Evolutionary conservation across 768 basidiomycete species (phyloP), one percentile per base, ranked within the genome.

Genomic region (Boletus edulis): DNA sequence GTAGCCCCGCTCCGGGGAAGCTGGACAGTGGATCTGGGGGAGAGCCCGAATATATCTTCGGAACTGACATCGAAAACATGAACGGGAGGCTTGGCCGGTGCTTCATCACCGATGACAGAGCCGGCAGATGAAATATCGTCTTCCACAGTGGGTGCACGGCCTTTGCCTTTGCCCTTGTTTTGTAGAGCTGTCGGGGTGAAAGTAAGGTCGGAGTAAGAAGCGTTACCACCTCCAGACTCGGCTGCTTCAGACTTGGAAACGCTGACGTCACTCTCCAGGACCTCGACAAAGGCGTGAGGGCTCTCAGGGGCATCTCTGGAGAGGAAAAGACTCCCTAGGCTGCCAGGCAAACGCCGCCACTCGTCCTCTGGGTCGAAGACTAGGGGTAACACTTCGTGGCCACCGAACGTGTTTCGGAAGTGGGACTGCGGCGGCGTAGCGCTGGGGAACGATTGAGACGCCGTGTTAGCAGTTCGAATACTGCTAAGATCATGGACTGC

Each of bases 231-330:
- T n/a, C 54, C 63, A n/a, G 68, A 73, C 20, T 70, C 71, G 18
- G 64, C 65, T 35, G 62, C 61, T 24, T 70, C 67, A 1, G 63
- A 62, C 49, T 60, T 67, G 55, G 75, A 72, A 43, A 65, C 37
- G 51, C 69, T 73, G 46, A 66, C 62, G 48, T 78, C 76, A 50
- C 73, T 75, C 37, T 76, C 75, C 31, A 88, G 65, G 35, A 77
- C 74, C 68, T 87, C 85, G 13, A 87, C 81, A 64, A 81, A 87
- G 3, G 83, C 86, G 70, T 87, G 86, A 4, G 83, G 79, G 48
- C 74, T 78, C 22, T 76, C 73, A 45, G 67, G 61, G 38, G 68
- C 66, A 5, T 69, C 66, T 38, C 56, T 58, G 31, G 67, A 66
- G 34, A 67, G 59, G 59, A 79, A 77, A 15, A 83, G 64, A 24